phyloP scores from a whole-genome alignment of 148 eudicot genomes.

The Camellia sinensis region DNA sequence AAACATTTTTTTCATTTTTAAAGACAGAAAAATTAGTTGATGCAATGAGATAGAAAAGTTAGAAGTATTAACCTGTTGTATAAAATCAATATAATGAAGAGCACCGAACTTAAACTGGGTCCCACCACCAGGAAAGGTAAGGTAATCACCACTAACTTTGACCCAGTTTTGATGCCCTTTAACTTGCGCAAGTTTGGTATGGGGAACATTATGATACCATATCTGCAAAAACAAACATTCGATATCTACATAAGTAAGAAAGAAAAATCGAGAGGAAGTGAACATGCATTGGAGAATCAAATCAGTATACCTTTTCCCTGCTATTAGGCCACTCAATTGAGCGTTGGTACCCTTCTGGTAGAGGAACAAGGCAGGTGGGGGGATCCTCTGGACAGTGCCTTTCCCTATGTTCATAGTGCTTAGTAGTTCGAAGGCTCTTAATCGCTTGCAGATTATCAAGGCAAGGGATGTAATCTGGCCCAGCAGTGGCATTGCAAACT shows the following conservation, averaged over 20 bases:
- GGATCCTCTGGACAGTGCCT: constrained; percentile 86
- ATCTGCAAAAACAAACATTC: constrained; percentile 45
- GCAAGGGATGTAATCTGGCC: constrained; percentile 90
- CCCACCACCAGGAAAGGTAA: constrained; percentile 98
- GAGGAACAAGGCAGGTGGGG: constrained; percentile 93
- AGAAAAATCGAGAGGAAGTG: not conserved
- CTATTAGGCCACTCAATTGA: constrained; percentile 84
- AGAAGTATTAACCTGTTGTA: constrained; percentile 54
- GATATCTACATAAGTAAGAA: not conserved
- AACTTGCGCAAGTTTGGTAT: constrained; percentile 68
- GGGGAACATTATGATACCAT: constrained; percentile 94
- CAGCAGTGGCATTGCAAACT: constrained; percentile 72
- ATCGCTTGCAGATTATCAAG: constrained; percentile 86
- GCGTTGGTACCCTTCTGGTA: constrained; percentile 81
- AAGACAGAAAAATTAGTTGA: too few relatives aligned
- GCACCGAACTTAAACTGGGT: constrained; percentile 97
- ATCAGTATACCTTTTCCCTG: constrained; percentile 64
- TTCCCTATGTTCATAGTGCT: constrained; percentile 91
- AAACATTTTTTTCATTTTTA: not conserved
- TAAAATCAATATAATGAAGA: constrained; percentile 89
- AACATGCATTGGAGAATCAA: not conserved
- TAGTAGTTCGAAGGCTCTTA: constrained; percentile 57
- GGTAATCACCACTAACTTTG: constrained; percentile 84
- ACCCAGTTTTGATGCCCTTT: constrained; percentile 99
- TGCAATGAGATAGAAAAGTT: not conserved